phyloP scores from a whole-genome alignment of 768 basidiomycete genomes.

The Tylopilus cervinicoccineus region DNA sequence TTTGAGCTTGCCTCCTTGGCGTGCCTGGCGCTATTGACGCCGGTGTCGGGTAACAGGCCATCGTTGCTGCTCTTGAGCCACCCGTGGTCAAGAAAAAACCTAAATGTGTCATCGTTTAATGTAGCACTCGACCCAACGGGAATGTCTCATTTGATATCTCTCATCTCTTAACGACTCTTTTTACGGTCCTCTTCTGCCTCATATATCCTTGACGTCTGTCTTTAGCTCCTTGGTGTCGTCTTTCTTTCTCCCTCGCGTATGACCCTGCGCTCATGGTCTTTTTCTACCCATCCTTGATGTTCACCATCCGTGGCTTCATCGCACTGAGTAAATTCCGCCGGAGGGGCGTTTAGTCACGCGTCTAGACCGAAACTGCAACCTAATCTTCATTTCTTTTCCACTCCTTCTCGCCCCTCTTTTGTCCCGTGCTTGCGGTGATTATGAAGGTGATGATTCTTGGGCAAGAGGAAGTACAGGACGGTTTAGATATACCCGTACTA shows the following conservation, averaged over 20 bases:
- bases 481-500: slow-evolving; percentile 20
- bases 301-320: slow-evolving; percentile 17
- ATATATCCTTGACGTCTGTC: slow-evolving; percentile 35
- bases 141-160: slow-evolving; percentile 30
- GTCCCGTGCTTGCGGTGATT: slow-evolving; percentile 6
- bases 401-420: slow-evolving; percentile 3
- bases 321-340: slow-evolving; percentile 27
- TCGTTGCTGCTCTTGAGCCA: slow-evolving; percentile 97
- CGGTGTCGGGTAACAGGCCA: slow-evolving; percentile 50
- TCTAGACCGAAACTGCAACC: slow-evolving; percentile 24
- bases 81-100: slow-evolving; percentile 81
- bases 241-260: slow-evolving; percentile 14
- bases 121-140: slow-evolving; percentile 25
- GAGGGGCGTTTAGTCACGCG: slow-evolving; percentile 20
- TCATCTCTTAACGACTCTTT: slow-evolving; percentile 34
- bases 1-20: slow-evolving; percentile 11
- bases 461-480: slow-evolving; percentile 18
- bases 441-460: slow-evolving; percentile 17
- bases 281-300: slow-evolving; percentile 24
- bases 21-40: slow-evolving; percentile 6
- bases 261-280: slow-evolving; percentile 21
- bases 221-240: slow-evolving; percentile 20
- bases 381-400: slow-evolving; percentile 18
- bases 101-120: slow-evolving; percentile 85
- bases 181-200: slow-evolving; percentile 29